Evolutionary conservation across 2,329 filamentous ascomycete genomes (phyloP).

Genomic region (Venturia effusa): DNA sequence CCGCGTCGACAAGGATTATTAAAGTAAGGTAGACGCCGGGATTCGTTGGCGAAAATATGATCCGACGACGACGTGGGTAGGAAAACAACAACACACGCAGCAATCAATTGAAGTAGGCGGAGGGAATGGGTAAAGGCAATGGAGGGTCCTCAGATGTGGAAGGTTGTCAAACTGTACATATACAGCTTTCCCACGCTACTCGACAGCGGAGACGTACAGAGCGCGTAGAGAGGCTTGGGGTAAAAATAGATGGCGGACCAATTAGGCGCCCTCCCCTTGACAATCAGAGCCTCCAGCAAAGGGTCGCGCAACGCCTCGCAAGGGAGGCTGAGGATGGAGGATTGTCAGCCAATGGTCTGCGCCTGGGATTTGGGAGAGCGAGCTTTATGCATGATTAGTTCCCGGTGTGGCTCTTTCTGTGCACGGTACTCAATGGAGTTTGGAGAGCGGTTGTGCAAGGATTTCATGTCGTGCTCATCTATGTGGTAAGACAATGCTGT

Average conservation of each 20-base stretch:
- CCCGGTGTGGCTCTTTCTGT: not conserved
- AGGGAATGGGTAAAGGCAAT: not conserved
- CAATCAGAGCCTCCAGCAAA: no score
- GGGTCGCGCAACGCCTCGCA: not conserved
- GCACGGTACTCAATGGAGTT: not conserved
- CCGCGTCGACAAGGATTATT: slow-evolving; percentile 1
- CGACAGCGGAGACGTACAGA: not conserved
- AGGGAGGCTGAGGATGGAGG: not conserved
- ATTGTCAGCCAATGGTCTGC: not conserved
- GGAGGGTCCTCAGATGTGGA: not conserved
- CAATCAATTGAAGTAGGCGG: not conserved
- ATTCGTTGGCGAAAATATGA: not conserved
- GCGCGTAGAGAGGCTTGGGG: not conserved
- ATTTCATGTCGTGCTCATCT: not conserved
- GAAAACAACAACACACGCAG: not conserved
- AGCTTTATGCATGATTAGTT: not conserved
- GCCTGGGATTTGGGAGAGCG: no score
- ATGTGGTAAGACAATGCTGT: not conserved
- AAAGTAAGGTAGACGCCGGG: not conserved
- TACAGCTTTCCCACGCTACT: not conserved
- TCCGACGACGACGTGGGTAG: not conserved
- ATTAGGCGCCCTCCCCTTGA: not conserved
- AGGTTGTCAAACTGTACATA: not conserved
- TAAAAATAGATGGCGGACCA: slow-evolving; percentile 4
- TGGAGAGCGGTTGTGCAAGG: not conserved